phyloP scores from a whole-genome alignment of 768 basidiomycete genomes.

The Dioszegia aurantiaca region DNA sequence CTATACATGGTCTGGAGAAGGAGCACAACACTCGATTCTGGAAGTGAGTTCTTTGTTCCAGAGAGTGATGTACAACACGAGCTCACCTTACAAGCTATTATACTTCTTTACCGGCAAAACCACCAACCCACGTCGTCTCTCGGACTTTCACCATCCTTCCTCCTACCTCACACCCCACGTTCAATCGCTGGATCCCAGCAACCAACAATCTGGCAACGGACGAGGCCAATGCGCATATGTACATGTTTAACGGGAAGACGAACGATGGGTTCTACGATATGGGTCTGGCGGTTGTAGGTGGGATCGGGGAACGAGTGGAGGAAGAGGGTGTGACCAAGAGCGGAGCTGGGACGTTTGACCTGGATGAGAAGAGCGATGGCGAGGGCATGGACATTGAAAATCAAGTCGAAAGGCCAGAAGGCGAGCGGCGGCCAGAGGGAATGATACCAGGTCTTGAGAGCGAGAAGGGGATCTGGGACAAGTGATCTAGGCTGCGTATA shows the following conservation, averaged over 20 bases:
- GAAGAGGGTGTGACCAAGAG: constrained; percentile 30
- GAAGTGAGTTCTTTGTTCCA: constrained; percentile 39
- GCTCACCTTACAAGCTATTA: constrained; percentile 64
- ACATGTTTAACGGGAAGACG: constrained; percentile 75
- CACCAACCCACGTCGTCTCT: constrained; percentile 59
- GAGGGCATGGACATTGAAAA: constrained; percentile 3
- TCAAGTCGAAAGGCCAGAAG: constrained; percentile 1
- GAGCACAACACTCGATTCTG: constrained; percentile 51
- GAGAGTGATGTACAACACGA: neutral
- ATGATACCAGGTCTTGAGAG: constrained; percentile 10
- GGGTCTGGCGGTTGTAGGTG: constrained; percentile 65
- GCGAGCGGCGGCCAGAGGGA: constrained; percentile 27
- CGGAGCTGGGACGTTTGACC: neutral
- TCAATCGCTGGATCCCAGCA: constrained; percentile 62
- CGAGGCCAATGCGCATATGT: constrained; percentile 79
- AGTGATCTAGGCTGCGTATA: neutral
- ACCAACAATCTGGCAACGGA: constrained; percentile 67
- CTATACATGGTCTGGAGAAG: constrained; percentile 62
- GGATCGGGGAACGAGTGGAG: constrained; percentile 44
- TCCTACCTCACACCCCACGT: constrained; percentile 48
- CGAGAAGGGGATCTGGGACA: neutral
- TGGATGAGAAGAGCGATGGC: constrained; percentile 1
- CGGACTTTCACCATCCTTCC: constrained; percentile 82
- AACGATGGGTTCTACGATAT: constrained; percentile 91
- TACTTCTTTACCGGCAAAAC: constrained; percentile 67